phyloP scores from a whole-genome alignment of 169 alveolate genomes.

The Prorocentrum cordatum region DNA sequence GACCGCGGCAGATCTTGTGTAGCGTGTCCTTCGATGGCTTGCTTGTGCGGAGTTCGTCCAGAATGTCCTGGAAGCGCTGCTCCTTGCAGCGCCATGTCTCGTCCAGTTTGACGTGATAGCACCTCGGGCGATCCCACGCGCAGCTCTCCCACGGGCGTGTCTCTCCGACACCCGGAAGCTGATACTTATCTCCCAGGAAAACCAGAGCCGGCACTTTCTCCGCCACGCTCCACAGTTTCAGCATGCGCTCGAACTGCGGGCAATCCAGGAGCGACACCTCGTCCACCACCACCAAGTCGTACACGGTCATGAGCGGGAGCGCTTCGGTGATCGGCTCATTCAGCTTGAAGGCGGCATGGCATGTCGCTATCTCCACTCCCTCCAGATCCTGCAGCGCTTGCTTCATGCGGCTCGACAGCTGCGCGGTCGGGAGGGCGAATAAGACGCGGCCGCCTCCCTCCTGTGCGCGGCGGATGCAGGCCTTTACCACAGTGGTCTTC shows the following conservation, averaged over 20 bases:
- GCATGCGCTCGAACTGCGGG: not conserved
- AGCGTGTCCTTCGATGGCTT: too few species aligned
- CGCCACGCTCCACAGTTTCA: not conserved
- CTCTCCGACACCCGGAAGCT: too few species aligned
- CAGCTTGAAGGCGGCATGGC: not conserved
- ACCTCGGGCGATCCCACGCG: too few species aligned
- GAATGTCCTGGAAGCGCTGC: too few species aligned
- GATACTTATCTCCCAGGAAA: too few species aligned
- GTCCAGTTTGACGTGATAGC: too few species aligned
- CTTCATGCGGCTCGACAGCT: not conserved
- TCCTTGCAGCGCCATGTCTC: too few species aligned
- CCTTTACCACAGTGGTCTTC: not conserved
- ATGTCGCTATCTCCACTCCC: not conserved
- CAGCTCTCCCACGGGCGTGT: too few species aligned
- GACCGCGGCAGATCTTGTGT: too few species aligned
- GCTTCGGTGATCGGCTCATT: not conserved
- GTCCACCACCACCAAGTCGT: not conserved
- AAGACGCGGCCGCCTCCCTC: not conserved
- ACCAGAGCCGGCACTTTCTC: too few species aligned
- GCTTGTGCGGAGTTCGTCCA: too few species aligned
- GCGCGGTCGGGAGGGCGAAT: conserved; percentile 1
- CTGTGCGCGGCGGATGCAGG: not conserved
- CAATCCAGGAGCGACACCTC: not conserved
- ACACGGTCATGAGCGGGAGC: not conserved
- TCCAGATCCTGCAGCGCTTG: not conserved